Conservation (phyloP, 1,139 yeast genomes). For the Blastobotrys persicus region DNA sequence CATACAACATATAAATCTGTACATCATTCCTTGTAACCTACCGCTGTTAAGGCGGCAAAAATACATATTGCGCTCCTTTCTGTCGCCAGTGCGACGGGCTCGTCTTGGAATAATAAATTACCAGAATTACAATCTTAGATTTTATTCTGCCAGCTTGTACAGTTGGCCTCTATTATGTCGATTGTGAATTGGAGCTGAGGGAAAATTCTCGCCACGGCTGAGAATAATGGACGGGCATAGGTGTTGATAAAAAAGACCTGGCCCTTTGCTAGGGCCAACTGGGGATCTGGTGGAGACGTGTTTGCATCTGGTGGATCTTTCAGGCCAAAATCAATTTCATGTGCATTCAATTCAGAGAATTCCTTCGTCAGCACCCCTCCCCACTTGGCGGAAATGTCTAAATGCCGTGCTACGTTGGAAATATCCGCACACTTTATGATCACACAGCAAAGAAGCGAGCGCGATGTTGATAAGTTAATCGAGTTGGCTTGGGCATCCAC, state of each 20-base stretch:
- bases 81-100: too few species aligned
- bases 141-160: conserved; percentile 1
- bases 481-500: too few species aligned
- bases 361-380: conserved; percentile 75
- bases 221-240: conserved; percentile 76
- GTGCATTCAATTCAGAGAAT: conserved; percentile 61
- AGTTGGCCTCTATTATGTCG: conserved; percentile 46
- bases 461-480: conserved; percentile 5
- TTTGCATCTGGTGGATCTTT: conserved; percentile 12
- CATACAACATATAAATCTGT: conserved; percentile 10
- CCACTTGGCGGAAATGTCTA: conserved; percentile 79
- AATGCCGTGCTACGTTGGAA: conserved; percentile 82
- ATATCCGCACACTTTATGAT: conserved; percentile 92
- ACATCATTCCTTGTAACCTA: too few species aligned
- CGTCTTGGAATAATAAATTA: too few species aligned
- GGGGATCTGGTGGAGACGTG: not conserved
- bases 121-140: conserved; percentile 6
- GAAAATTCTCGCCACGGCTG: conserved; percentile 51
- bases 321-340: conserved; percentile 45
- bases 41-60: too few species aligned
- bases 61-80: too few species aligned
- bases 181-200: conserved; percentile 37
- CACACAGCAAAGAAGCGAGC: conserved; percentile 55
- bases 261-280: conserved; percentile 54
- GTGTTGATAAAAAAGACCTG: conserved; percentile 81